phyloP scores from a whole-genome alignment of 345 rosid species.

The Eucalyptus pauciflora region DNA sequence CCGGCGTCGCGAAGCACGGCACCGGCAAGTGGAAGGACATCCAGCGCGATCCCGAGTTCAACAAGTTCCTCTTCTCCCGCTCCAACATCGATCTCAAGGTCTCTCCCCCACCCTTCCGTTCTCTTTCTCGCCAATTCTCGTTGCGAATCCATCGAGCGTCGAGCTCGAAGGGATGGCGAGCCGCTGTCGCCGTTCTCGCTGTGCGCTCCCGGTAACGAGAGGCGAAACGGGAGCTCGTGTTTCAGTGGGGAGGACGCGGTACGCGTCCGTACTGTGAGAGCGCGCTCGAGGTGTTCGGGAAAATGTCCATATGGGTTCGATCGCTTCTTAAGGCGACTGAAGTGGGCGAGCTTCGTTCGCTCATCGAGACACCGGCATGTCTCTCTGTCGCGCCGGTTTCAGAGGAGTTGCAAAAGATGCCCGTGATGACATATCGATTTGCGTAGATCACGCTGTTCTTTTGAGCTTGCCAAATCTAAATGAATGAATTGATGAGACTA shows the following conservation, averaged over 20 bases:
- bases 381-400: not conserved
- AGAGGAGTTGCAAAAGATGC: not conserved
- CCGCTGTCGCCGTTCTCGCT: not conserved
- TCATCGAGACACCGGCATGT: not conserved
- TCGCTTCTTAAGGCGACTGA: not conserved
- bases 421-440: not conserved
- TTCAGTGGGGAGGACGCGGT: not conserved
- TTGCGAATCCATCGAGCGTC: not conserved
- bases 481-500: not conserved
- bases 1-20: conserved; percentile 66
- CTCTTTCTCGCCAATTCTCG: not conserved
- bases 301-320: not conserved
- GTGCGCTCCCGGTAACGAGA: not conserved
- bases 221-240: not conserved
- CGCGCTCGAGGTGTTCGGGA: not conserved
- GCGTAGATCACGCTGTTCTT: not conserved
- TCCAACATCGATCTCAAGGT: conserved; percentile 87
- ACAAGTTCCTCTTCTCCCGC: conserved; percentile 39
- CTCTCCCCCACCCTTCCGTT: not conserved
- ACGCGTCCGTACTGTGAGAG: not conserved
- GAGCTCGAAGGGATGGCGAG: not conserved
- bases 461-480: not conserved
- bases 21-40: conserved; percentile 71
- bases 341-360: not conserved
- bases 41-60: conserved; percentile 54